Evolutionary conservation across 75 land plant species (phyloP).

Genomic region (Adiantum capillusveneris): DNA sequence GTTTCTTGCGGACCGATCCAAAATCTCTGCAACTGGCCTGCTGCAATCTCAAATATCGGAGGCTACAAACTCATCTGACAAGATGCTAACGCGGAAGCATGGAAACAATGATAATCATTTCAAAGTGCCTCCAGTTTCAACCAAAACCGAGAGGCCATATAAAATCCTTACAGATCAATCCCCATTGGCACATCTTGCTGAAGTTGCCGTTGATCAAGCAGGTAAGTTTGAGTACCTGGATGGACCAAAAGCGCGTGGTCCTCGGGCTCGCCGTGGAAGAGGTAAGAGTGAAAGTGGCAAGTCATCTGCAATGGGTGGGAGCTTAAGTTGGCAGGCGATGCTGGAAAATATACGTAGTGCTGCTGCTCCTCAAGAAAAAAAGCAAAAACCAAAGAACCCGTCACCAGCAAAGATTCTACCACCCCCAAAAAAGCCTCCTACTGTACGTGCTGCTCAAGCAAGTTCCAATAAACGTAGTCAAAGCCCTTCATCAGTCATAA

Average conservation of each 20-base stretch:
- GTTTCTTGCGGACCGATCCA: not conserved
- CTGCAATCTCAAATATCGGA: not conserved
- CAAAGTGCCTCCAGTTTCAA: not conserved
- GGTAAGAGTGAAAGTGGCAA: not conserved
- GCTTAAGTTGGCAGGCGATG: conserved; percentile 1
- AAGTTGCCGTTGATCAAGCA: conserved; percentile 8
- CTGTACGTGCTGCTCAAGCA: not conserved
- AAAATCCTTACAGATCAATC: not conserved
- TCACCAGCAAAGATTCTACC: not conserved
- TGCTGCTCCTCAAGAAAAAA: not conserved
- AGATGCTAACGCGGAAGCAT: not conserved
- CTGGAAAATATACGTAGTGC: conserved; percentile 4
- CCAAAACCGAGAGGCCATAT: not conserved
- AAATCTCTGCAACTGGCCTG: not conserved
- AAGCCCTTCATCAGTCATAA: not conserved
- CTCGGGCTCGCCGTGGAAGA: not conserved
- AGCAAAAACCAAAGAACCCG: not conserved
- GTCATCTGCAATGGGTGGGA: not conserved
- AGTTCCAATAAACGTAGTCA: not conserved
- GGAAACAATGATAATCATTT: not conserved
- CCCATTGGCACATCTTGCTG: conserved; percentile 6
- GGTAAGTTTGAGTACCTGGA: not conserved
- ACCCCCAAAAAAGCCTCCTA: not conserved
- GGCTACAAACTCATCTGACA: not conserved
- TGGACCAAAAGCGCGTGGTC: not conserved